phyloP scores from a whole-genome alignment of 163 green algal genomes.

The Coccomyxa subellipsoidea region DNA sequence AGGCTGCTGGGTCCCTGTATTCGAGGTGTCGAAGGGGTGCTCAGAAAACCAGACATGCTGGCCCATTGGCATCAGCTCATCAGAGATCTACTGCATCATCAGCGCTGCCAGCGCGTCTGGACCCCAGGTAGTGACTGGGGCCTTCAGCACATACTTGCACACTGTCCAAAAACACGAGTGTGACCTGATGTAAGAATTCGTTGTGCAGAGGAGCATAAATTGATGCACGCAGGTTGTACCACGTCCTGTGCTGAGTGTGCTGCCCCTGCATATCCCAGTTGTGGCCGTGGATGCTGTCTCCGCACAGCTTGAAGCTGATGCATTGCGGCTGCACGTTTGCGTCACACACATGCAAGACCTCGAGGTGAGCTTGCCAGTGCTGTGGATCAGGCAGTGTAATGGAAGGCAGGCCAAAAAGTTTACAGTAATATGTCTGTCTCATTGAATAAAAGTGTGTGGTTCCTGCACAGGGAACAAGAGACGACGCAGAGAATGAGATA shows the following conservation, averaged over 20 bases:
- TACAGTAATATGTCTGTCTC: neutral
- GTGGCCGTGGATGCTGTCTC: slow-evolving; percentile 31
- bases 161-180: no score
- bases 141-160: no score
- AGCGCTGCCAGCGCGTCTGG: slow-evolving; percentile 16
- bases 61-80: slow-evolving; percentile 52
- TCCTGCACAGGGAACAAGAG: neutral
- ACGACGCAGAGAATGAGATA: neutral
- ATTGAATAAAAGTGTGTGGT: neutral
- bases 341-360: neutral
- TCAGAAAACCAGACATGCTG: slow-evolving; percentile 62
- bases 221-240: slow-evolving; percentile 30
- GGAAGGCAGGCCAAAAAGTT: no score
- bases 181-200: no score
- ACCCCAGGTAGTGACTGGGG: neutral
- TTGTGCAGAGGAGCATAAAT: no score
- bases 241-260: slow-evolving; percentile 52
- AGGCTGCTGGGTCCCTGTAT: slow-evolving; percentile 17
- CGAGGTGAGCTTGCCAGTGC: neutral
- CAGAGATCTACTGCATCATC: slow-evolving; percentile 63
- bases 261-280: slow-evolving; percentile 46
- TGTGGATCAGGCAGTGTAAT: no score
- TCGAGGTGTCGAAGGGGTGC: slow-evolving; percentile 25
- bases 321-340: neutral
- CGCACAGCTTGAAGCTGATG: slow-evolving; percentile 45